A percentile compares a stretch with the other conserved stretches of the same genome.
Conservation (phyloP, 1,284 basidiomycete genomes). For the Moesziomyces aphidis region DNA sequence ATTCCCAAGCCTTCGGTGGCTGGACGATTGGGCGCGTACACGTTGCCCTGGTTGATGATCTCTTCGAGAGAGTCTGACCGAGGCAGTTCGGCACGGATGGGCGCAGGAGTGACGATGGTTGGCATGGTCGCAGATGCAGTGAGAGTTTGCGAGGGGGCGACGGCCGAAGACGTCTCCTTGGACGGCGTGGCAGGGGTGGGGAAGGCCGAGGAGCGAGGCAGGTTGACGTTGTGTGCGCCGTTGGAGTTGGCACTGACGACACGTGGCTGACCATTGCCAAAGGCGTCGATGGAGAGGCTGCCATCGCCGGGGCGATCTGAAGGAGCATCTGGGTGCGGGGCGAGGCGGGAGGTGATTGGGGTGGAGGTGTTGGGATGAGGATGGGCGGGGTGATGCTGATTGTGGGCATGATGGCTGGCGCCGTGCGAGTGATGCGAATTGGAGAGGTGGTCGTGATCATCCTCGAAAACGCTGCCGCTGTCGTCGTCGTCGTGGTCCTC, state of each 20-base stretch:
- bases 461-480: slow-evolving; percentile 34
- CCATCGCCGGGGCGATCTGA: slow-evolving; percentile 53
- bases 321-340: background rate
- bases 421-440: slow-evolving; percentile 39
- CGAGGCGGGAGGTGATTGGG: slow-evolving; percentile 29
- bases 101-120: slow-evolving; percentile 39
- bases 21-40: slow-evolving; percentile 15
- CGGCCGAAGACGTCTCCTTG: background rate
- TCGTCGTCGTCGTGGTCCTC: slow-evolving; percentile 20
- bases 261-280: slow-evolving; percentile 14
- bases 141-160: slow-evolving; percentile 16
- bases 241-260: slow-evolving; percentile 8
- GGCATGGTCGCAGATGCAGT: slow-evolving; percentile 42
- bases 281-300: slow-evolving; percentile 53
- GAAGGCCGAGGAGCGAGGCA: background rate
- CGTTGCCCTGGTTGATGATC: slow-evolving; percentile 36
- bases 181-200: slow-evolving; percentile 1
- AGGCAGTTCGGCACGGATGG: slow-evolving; percentile 41
- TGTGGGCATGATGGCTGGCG: background rate
- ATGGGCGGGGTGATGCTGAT: background rate
- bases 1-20: slow-evolving; percentile 4
- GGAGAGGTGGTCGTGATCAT: slow-evolving; percentile 34
- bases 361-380: slow-evolving; percentile 24
- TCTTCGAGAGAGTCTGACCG: slow-evolving; percentile 48
- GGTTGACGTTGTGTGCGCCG: background rate